phyloP scores from a whole-genome alignment of 805 yeast species.

The Huiozyma naganishii region DNA sequence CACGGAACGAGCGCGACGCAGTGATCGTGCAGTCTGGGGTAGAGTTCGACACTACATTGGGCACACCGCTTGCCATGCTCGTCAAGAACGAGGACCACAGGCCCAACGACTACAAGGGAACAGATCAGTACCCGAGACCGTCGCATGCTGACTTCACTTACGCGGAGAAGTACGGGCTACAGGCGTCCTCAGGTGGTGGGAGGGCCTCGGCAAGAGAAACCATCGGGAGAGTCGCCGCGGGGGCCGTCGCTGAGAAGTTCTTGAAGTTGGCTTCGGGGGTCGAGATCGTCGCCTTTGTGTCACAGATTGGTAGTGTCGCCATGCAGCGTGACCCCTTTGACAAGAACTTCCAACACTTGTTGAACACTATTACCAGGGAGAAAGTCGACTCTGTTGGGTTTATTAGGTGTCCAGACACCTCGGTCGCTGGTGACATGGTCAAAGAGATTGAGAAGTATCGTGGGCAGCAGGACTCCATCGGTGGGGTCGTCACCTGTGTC shows the following conservation, averaged over 20 bases:
- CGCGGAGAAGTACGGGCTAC: slow-evolving; percentile 78
- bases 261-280: slow-evolving; percentile 65
- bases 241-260: slow-evolving; percentile 94
- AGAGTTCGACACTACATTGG: slow-evolving; percentile 81
- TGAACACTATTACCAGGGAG: slow-evolving; percentile 76
- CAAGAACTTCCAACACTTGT: slow-evolving; percentile 51
- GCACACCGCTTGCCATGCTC: slow-evolving; percentile 92
- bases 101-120: slow-evolving; percentile 91
- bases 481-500: slow-evolving; percentile 97
- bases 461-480: slow-evolving; percentile 84
- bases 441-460: slow-evolving; percentile 78
- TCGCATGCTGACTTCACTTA: slow-evolving; percentile 97
- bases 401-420: slow-evolving; percentile 82
- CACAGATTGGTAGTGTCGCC: slow-evolving; percentile 76
- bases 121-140: slow-evolving; percentile 93
- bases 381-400: slow-evolving; percentile 82
- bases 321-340: slow-evolving; percentile 65
- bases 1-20: slow-evolving; percentile 88
- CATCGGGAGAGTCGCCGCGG: slow-evolving; percentile 97
- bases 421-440: slow-evolving; percentile 66
- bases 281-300: slow-evolving; percentile 92
- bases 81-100: slow-evolving; percentile 92
- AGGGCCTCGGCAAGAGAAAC: slow-evolving; percentile 96
- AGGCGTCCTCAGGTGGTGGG: slow-evolving; percentile 96
- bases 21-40: slow-evolving; percentile 93